Conservation (phyloP, 495 filamentous ascomycete species). For the Staphylotrichum longicolle region DNA sequence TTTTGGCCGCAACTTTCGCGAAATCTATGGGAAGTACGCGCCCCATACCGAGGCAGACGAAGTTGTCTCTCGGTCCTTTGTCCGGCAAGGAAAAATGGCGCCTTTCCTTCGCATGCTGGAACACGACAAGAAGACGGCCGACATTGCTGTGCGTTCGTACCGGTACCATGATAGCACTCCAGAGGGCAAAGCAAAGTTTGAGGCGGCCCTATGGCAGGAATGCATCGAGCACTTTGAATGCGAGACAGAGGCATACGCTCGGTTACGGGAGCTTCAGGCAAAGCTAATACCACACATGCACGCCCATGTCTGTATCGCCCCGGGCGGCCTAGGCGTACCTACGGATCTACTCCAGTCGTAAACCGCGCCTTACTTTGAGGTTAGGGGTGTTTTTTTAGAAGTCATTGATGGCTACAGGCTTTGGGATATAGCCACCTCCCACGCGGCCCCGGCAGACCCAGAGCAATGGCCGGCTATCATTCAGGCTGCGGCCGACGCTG, state of each 20-base stretch:
- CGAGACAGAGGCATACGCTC: slow-evolving; percentile 9
- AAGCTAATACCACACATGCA: slow-evolving; percentile 1
- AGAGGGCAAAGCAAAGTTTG: background rate
- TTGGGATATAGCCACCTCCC: slow-evolving; percentile 4
- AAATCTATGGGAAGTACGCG: background rate
- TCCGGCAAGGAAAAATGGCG: background rate
- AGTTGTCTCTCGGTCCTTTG: slow-evolving; percentile 5
- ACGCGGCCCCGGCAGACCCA: background rate
- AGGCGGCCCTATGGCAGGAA: slow-evolving; percentile 7
- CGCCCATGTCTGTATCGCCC: slow-evolving; percentile 6
- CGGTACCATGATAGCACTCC: background rate
- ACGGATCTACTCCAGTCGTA: background rate
- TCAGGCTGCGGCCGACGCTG: background rate
- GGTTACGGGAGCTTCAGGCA: background rate
- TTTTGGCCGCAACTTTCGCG: background rate
- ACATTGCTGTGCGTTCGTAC: background rate
- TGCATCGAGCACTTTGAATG: slow-evolving; percentile 5
- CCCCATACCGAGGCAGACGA: background rate
- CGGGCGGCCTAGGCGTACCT: background rate
- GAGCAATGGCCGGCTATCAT: background rate
- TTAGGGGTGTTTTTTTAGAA: slow-evolving; percentile 7
- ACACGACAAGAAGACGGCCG: background rate
- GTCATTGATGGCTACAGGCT: background rate
- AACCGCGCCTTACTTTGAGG: slow-evolving; percentile 1
- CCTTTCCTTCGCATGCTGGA: background rate